A percentile compares a stretch with the other conserved stretches of the same genome.
These are phyloP conservation scores for Claviceps pazoutovae DNA, from an alignment of 2,329 filamentous ascomycete genomes.

Conservation along the genomic window DNA sequence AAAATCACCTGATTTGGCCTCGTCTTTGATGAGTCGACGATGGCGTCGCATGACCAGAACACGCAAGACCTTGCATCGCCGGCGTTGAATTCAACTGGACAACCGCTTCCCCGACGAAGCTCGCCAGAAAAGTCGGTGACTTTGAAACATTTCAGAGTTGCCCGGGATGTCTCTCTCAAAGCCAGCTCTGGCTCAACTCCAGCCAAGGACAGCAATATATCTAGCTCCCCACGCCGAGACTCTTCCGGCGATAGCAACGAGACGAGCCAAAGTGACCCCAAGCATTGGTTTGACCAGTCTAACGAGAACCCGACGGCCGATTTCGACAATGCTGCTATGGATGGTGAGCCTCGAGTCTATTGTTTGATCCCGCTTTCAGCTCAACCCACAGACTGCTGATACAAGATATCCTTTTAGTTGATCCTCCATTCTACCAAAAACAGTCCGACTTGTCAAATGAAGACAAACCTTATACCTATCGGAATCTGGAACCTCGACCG, in stretches of 20 bases:
- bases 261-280: slow-evolving; percentile 35
- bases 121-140: slow-evolving; percentile 34
- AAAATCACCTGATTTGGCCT: neutral
- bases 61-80: slow-evolving; percentile 14
- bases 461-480: slow-evolving; percentile 17
- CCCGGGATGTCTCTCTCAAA: slow-evolving; percentile 26
- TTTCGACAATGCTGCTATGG: slow-evolving; percentile 31
- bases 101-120: slow-evolving; percentile 30
- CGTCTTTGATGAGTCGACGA: slow-evolving; percentile 8
- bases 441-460: slow-evolving; percentile 38
- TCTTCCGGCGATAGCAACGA: slow-evolving; percentile 37
- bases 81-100: slow-evolving; percentile 18
- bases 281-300: slow-evolving; percentile 39
- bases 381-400: neutral
- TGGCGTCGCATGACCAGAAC: slow-evolving; percentile 16
- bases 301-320: slow-evolving; percentile 34
- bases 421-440: slow-evolving; percentile 42
- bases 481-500: slow-evolving; percentile 13
- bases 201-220: slow-evolving; percentile 7
- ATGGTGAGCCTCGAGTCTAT: slow-evolving; percentile 23
- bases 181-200: slow-evolving; percentile 14
- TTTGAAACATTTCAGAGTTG: slow-evolving; percentile 30
- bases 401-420: slow-evolving; percentile 19
- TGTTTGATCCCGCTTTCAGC: neutral
- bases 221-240: slow-evolving; percentile 18